Percentiles rank a stretch among this genome's conserved stretches.
Conservation (phyloP, 2,329 filamentous ascomycete genomes). For the Geosmithia flava region DNA sequence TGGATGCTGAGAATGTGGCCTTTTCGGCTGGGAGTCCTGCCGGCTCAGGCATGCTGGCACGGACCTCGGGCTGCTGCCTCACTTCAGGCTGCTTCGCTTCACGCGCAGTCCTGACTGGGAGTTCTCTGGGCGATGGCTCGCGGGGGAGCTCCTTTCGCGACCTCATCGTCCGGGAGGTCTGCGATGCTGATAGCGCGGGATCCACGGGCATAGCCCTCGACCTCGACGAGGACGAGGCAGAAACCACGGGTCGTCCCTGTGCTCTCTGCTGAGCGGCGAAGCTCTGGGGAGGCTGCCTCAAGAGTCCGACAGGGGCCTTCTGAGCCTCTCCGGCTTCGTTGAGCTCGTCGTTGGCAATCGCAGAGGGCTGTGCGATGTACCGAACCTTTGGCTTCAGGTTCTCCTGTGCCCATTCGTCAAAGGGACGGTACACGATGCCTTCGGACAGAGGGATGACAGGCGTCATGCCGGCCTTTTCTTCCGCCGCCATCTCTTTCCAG, state of each 20-base stretch:
- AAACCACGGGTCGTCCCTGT: conserved; percentile 30
- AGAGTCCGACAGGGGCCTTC: conserved; percentile 25
- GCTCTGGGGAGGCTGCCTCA: conserved; percentile 47
- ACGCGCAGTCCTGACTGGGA: background rate
- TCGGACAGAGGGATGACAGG: conserved; percentile 50
- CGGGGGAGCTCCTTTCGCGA: conserved; percentile 14
- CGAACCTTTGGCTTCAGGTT: conserved; percentile 25
- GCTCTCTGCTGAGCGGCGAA: conserved; percentile 55
- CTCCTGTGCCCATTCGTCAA: conserved; percentile 47
- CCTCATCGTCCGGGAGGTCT: conserved; percentile 12
- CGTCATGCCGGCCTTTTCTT: conserved; percentile 53
- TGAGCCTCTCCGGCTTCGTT: conserved; percentile 9
- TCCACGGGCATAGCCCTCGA: conserved; percentile 11
- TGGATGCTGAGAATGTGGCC: conserved; percentile 3
- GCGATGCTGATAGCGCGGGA: conserved; percentile 10
- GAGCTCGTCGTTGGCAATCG: background rate
- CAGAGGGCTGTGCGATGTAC: conserved; percentile 8
- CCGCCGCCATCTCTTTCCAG: conserved; percentile 56
- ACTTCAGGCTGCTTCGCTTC: background rate
- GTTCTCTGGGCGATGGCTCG: conserved; percentile 10
- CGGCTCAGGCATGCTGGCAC: background rate
- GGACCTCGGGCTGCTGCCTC: background rate
- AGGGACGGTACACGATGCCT: conserved; percentile 51
- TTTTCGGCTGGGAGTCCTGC: conserved; percentile 14
- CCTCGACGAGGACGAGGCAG: conserved; percentile 9